Evolutionary conservation across 2,329 filamentous ascomycete genomes (phyloP).

Genomic region (Coniochaeta prunicola): DNA sequence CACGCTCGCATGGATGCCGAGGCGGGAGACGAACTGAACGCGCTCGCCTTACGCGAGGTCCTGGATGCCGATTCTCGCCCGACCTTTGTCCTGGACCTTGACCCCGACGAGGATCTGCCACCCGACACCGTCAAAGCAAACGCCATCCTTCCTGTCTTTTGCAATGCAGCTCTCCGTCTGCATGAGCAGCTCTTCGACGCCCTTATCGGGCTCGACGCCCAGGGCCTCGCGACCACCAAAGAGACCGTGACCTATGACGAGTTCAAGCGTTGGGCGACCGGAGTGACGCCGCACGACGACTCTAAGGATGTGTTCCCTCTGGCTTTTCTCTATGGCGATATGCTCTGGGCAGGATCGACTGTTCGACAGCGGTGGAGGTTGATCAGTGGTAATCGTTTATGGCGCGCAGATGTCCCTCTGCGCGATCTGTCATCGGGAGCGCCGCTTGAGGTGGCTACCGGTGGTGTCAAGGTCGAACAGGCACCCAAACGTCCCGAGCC

Average conservation of each 20-base stretch:
- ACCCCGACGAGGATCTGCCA: constrained; percentile 21
- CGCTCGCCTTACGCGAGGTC: constrained; percentile 19
- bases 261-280: constrained; percentile 33
- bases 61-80: constrained; percentile 28
- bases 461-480: constrained; percentile 9
- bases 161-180: constrained; percentile 23
- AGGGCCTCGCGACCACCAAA: not conserved
- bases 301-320: constrained; percentile 36
- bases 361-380: constrained; percentile 29
- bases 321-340: constrained; percentile 24
- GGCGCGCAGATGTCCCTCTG: constrained; percentile 15
- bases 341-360: constrained; percentile 31
- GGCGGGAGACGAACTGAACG: constrained; percentile 13
- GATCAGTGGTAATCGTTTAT: constrained; percentile 31
- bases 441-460: constrained; percentile 14
- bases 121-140: constrained; percentile 9
- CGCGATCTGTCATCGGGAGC: constrained; percentile 17
- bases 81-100: constrained; percentile 29
- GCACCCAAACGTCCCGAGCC: not conserved
- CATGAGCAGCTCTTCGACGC: constrained; percentile 25
- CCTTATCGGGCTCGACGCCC: constrained; percentile 13
- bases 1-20: constrained; percentile 1
- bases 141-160: constrained; percentile 25
- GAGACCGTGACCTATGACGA: constrained; percentile 19
- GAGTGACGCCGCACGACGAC: constrained; percentile 33